These are phyloP conservation scores for Cystobasidium pallidum DNA, from an alignment of 1,284 basidiomycete species.

Conservation along the genomic window DNA sequence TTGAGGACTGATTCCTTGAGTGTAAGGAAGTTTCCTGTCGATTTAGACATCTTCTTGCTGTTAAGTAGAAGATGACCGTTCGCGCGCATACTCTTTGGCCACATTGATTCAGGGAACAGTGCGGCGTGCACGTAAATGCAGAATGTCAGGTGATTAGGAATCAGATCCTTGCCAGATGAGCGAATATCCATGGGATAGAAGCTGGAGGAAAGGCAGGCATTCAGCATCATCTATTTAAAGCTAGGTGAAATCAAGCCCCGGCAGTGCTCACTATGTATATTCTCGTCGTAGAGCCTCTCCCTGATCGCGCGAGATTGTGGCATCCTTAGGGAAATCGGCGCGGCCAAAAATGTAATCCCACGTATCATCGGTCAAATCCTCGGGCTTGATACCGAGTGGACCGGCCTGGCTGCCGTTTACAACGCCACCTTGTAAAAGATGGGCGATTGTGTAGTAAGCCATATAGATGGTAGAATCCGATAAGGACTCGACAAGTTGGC, in stretches of 20 bases:
- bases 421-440: slow-evolving; percentile 74
- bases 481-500: slow-evolving; percentile 94
- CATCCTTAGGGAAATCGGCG: slow-evolving; percentile 72
- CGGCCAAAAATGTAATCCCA: slow-evolving; percentile 92
- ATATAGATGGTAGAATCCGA: slow-evolving; percentile 99
- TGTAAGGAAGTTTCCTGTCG: slow-evolving; percentile 86
- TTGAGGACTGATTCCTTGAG: slow-evolving; percentile 76
- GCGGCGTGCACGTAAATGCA: slow-evolving; percentile 92
- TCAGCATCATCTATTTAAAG: too few species aligned
- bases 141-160: slow-evolving; percentile 96
- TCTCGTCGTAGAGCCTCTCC: slow-evolving; percentile 84
- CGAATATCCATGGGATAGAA: slow-evolving; percentile 99
- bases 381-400: slow-evolving; percentile 79
- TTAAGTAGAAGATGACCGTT: slow-evolving; percentile 99
- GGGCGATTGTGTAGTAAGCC: slow-evolving; percentile 95
- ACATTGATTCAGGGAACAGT: slow-evolving; percentile 89
- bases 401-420: slow-evolving; percentile 63
- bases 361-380: slow-evolving; percentile 94
- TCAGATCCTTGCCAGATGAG: slow-evolving; percentile 97
- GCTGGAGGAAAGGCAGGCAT: slow-evolving; percentile 61
- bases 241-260: too few species aligned
- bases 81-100: slow-evolving; percentile 87
- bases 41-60: slow-evolving; percentile 99
- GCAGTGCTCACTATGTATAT: slow-evolving; percentile 63
- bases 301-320: slow-evolving; percentile 71